Evolutionary conservation across 1,139 yeast species (phyloP).

Genomic region (Chernovozyma aurita): DNA sequence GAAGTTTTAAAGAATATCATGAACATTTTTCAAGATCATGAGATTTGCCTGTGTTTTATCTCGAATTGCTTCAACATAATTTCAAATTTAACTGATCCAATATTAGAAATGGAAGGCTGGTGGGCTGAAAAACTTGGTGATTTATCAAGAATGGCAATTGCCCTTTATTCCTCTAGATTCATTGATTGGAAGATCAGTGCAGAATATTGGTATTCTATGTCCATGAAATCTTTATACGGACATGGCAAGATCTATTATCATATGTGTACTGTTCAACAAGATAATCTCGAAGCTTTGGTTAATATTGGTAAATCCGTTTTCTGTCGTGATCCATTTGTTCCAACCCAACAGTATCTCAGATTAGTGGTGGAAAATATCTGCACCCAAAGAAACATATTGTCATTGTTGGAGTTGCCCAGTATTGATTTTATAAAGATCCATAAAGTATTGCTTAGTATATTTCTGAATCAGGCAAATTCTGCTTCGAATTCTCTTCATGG

Average conservation of each 20-base stretch:
- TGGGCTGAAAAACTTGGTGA: slow-evolving; percentile 77
- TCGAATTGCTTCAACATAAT: slow-evolving; percentile 50
- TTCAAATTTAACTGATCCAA: slow-evolving; percentile 48
- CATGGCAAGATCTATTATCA: slow-evolving; percentile 80
- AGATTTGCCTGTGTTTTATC: slow-evolving; percentile 44
- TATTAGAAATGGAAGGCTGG: slow-evolving; percentile 65
- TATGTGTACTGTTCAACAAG: slow-evolving; percentile 79
- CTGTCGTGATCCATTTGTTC: slow-evolving; percentile 78
- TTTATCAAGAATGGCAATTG: slow-evolving; percentile 77
- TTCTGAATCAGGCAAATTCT: slow-evolving; percentile 35
- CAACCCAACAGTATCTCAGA: slow-evolving; percentile 70
- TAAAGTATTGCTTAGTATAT: slow-evolving; percentile 52
- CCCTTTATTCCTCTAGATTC: slow-evolving; percentile 68
- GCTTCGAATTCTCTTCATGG: slow-evolving; percentile 7
- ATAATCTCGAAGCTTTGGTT: slow-evolving; percentile 72
- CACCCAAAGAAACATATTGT: slow-evolving; percentile 62
- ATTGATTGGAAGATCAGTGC: slow-evolving; percentile 81
- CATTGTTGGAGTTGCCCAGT: slow-evolving; percentile 54
- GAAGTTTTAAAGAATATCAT: slow-evolving; percentile 77
- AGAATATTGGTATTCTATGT: slow-evolving; percentile 69
- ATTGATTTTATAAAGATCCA: slow-evolving; percentile 65
- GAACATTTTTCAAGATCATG: slow-evolving; percentile 49
- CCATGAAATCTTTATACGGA: slow-evolving; percentile 69
- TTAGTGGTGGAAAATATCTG: slow-evolving; percentile 76
- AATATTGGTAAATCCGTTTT: slow-evolving; percentile 74